phyloP scores from a whole-genome alignment of 768 basidiomycete species.

The Tylopilus felleus region DNA sequence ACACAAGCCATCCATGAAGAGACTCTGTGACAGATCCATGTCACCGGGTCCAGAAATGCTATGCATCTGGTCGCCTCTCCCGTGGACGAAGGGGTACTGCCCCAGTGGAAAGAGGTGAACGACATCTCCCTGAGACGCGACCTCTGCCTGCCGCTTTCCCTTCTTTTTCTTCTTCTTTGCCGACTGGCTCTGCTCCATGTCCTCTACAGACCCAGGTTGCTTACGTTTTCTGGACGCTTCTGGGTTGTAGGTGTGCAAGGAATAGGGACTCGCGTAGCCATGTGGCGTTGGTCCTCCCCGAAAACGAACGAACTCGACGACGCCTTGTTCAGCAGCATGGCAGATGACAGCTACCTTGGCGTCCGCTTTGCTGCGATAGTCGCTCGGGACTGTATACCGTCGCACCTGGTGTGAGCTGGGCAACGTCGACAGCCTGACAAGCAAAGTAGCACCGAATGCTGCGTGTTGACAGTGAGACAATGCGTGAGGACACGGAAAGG shows the following conservation, averaged over 20 bases:
- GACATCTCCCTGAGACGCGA: constrained; percentile 3
- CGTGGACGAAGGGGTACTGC: background rate
- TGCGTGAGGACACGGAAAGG: background rate
- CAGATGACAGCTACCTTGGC: constrained; percentile 57
- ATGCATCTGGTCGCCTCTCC: constrained; percentile 16
- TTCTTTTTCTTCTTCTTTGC: constrained; percentile 29
- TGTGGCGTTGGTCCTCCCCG: constrained; percentile 41
- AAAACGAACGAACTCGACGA: constrained; percentile 59
- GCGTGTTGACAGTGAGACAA: background rate
- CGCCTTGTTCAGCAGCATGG: constrained; percentile 52
- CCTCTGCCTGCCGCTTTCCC: constrained; percentile 25
- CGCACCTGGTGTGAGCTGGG: constrained; percentile 35
- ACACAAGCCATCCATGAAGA: constrained; percentile 8
- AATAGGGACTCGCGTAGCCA: constrained; percentile 40
- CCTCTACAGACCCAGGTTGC: constrained; percentile 25
- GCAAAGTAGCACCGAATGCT: constrained; percentile 58
- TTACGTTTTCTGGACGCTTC: constrained; percentile 37
- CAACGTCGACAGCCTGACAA: constrained; percentile 37
- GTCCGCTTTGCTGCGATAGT: constrained; percentile 57
- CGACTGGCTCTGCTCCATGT: constrained; percentile 11
- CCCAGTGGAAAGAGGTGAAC: background rate
- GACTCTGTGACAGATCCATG: constrained; percentile 18
- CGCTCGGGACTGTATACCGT: constrained; percentile 43
- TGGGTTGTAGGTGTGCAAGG: constrained; percentile 22
- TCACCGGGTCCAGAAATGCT: constrained; percentile 15